These are phyloP conservation scores for Chenopodium suecicum DNA, from an alignment of 148 eudicot genomes.

Conservation along the genomic window DNA sequence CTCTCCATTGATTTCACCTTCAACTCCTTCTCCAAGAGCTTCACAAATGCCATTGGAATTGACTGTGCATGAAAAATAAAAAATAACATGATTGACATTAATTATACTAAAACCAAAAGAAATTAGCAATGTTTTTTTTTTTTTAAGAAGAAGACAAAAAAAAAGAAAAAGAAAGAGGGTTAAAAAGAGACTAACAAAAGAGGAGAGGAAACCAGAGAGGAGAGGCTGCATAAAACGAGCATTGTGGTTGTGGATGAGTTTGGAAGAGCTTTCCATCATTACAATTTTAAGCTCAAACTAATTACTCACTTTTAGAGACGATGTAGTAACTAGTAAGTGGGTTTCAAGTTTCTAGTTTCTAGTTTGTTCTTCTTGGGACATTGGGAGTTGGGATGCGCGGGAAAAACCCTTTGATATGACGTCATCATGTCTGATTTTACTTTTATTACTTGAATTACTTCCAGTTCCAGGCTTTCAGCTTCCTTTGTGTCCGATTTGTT, in stretches of 20 bases:
- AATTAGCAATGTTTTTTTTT: too few species aligned
- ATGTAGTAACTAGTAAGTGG: too few species aligned
- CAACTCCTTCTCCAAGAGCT: not conserved
- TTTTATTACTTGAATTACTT: too few species aligned
- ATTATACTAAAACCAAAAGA: too few species aligned
- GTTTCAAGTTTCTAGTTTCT: too few species aligned
- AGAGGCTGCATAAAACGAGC: constrained; percentile 16
- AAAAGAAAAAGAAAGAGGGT: too few species aligned
- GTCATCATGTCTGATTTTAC: too few species aligned
- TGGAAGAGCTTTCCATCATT: not conserved
- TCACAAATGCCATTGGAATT: constrained; percentile 15
- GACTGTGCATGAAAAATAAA: not conserved
- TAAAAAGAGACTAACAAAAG: not conserved
- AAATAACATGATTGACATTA: too few species aligned
- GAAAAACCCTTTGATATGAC: not conserved
- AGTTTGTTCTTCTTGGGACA: not conserved
- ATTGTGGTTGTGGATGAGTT: not conserved
- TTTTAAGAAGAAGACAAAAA: too few species aligned
- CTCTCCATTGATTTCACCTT: not conserved
- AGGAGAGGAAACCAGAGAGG: not conserved
- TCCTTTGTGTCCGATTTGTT: too few species aligned
- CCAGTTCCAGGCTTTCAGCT: too few species aligned
- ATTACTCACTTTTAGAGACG: too few species aligned
- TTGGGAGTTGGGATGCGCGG: not conserved
- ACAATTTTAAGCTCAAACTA: not conserved